Percentiles rank a stretch among this genome's conserved stretches.
Conservation (phyloP, 2,329 filamentous ascomycete species). For the Camillea tinctor region DNA sequence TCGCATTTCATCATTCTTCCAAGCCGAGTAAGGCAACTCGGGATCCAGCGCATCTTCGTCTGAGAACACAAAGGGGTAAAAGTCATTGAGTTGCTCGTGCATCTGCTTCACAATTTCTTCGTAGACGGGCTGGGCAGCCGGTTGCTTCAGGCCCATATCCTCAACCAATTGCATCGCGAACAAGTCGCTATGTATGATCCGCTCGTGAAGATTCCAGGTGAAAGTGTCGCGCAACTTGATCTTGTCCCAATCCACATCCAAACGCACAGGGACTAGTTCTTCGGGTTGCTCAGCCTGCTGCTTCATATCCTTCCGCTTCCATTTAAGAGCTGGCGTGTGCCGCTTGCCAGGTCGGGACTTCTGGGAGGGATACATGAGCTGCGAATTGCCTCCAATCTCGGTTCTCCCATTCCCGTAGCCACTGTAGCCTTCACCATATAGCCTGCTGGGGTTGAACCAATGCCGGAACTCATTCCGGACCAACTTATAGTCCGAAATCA, state of each 20-base stretch:
- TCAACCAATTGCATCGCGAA: conserved; percentile 91
- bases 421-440: conserved; percentile 75
- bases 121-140: conserved; percentile 62
- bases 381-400: conserved; percentile 64
- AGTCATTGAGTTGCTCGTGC: conserved; percentile 87
- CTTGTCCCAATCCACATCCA: conserved; percentile 95
- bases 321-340: conserved; percentile 69
- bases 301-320: conserved; percentile 75
- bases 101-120: conserved; percentile 68
- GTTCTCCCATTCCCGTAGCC: conserved; percentile 88
- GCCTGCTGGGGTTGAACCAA: conserved; percentile 55
- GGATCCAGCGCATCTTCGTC: conserved; percentile 89
- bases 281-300: conserved; percentile 88
- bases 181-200: conserved; percentile 72
- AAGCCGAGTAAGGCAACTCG: conserved; percentile 84
- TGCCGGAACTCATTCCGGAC: conserved; percentile 55
- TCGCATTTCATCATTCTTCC: conserved; percentile 99
- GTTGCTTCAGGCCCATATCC: conserved; percentile 78
- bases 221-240: conserved; percentile 95
- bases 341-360: conserved; percentile 76
- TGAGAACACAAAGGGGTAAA: conserved; percentile 86
- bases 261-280: conserved; percentile 83
- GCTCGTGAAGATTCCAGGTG: conserved; percentile 96
- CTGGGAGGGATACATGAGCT: conserved; percentile 76
- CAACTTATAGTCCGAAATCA: conserved; percentile 68